Evolutionary conservation across 441 rosid species (phyloP).

Genomic region (Euphorbia celastroides): DNA sequence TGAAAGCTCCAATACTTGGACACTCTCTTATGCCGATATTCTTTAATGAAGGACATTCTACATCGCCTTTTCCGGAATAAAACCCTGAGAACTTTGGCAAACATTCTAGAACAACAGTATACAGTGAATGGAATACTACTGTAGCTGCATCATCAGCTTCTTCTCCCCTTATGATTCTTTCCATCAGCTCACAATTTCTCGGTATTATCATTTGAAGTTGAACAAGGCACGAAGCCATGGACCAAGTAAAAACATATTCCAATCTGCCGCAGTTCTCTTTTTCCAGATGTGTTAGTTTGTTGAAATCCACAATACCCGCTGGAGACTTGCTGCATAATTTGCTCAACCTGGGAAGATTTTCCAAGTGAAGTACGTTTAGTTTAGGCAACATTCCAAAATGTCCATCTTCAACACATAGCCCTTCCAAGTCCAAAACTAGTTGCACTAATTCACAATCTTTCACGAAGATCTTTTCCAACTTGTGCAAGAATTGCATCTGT

Average conservation of each 20-base stretch:
- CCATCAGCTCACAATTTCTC: background rate
- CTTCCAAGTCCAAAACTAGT: conserved; percentile 6
- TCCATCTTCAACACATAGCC: background rate
- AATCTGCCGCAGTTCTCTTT: conserved; percentile 2
- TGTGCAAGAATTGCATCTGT: background rate
- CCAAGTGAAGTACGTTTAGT: conserved; percentile 2
- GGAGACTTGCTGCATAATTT: background rate
- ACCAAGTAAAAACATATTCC: conserved; percentile 11
- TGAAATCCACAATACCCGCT: background rate
- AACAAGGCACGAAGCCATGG: conserved; percentile 1
- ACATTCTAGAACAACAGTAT: background rate
- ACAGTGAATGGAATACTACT: background rate
- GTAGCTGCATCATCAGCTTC: background rate
- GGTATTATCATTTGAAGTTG: background rate
- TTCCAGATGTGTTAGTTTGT: background rate
- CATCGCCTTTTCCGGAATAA: background rate
- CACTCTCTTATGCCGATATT: background rate
- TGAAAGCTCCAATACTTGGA: background rate
- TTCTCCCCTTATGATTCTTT: background rate
- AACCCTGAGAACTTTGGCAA: background rate
- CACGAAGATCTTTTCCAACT: background rate
- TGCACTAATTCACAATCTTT: conserved; percentile 7
- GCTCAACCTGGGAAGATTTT: conserved; percentile 13
- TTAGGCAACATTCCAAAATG: background rate
- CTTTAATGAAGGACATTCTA: background rate